Base-by-base conservation (phyloP, 441 rosid species). In the Codiaeum variegatum region DNA sequence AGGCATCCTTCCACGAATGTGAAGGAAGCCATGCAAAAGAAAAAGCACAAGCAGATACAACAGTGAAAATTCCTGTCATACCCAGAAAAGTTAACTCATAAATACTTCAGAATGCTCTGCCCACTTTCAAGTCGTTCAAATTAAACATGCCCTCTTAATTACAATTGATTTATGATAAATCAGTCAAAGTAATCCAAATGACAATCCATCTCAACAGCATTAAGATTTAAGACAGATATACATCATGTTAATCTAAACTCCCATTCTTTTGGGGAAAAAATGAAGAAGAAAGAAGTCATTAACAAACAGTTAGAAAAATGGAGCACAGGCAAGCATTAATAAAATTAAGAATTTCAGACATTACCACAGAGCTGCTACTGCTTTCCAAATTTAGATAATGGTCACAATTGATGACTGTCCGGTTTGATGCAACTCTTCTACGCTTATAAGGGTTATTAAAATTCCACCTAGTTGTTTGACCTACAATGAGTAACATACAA, bases 371-470 rank as follows among this genome's bases (percentile, higher is more conserved):
- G 79, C 73, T 75, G 66, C 81, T 42, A 44, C 70, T 76, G 79
- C 84, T 79, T 62, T 82, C 93, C 86, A 85, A 71, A 79, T 81
- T 85, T 56, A 85, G 70, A 68, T 60, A 78, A 28, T 76, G 75
- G 65, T 85, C 92, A 82, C 87, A 78, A 76, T 78, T 85, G 75
- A 71, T 68, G 73, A 73, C 55, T 47, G 83, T 54, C 46, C 75
- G 79, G 76, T 74, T 79, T 62, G 83, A 51, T 29, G 81, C 70
- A 75, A 51, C 71, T 82, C 88, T 86, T 80, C 84, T 77, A 68
- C 83, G 89, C 83, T 81, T 91, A 81, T 67, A 78, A 49, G 79
- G 79, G 61, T 63, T 46, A 75, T 75, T 78, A 47, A 67, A 63
- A 74, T 81, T 56, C 54, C 80, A 62, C 79, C 84, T 81, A 66